Base-by-base conservation (phyloP, 306 rosid genomes). In the Crataegus laevigata region DNA sequence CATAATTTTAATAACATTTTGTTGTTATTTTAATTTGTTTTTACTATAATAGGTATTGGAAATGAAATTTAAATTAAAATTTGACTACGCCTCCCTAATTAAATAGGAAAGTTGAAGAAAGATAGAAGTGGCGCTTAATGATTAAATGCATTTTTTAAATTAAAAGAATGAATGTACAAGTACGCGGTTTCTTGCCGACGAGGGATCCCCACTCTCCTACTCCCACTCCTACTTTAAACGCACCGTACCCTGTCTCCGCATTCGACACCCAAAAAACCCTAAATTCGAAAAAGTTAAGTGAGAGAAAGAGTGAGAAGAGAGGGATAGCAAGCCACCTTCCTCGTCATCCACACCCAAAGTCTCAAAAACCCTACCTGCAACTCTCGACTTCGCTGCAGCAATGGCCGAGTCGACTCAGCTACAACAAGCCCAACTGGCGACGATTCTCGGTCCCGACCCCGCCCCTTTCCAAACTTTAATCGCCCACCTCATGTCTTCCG, bases 401-500 rank as follows among this genome's bases (percentile, higher is more conserved):
- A 78, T 77, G 85, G 81, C 85, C 76, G 89, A 84, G 82, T 86
- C 98, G 81, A 81, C 94, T 76, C 96, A 87, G 88, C 75, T 86
- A 40, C 98, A 91, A 73, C 98, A 94, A 73, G 88, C 91, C 0
- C 96, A 94, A 73, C 91, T 94, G 30, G 93, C 93, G 12, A 87
- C 90, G 65, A 84, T 94, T 71, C 96, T 94, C 3, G 98, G 98
- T 2, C 85, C 98, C 32, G 98, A 94, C 90, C 90, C 84, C 1
- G 72, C 81, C 4, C 90, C 88, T 0, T 94, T 94, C 68, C 93
- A 94, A 82, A 87, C 93, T 68, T 87, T 94, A 73, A 89, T 94
- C 76, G 92, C 98, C 0, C 97, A 94, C 71, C 94, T 94, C 38
- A 94, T 94, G 98, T 80, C 96, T 1, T 85, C 98, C 9, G 82